Conservation (phyloP, 2,329 filamentous ascomycete genomes). For the Fusarium sp. region DNA sequence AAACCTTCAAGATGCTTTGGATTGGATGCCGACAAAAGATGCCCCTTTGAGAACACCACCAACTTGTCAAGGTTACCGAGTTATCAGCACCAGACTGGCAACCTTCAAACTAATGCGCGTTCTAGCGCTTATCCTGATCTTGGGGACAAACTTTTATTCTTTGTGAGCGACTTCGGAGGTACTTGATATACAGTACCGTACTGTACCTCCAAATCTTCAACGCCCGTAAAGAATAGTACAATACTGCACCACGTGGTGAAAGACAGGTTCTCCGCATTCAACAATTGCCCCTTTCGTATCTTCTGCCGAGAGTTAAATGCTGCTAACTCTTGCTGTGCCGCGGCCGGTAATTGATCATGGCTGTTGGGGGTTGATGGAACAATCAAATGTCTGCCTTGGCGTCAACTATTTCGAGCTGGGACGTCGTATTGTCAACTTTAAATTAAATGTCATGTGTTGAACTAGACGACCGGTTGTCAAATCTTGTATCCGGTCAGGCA, state of each 20-base stretch:
- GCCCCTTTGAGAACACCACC: conserved; percentile 11
- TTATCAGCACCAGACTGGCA: not conserved
- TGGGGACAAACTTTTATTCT: not conserved
- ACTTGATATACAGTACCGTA: not conserved
- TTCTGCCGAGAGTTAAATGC: conserved; percentile 16
- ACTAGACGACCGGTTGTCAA: not conserved
- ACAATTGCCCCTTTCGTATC: conserved; percentile 5
- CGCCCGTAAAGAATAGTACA: not conserved
- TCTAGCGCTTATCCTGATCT: conserved; percentile 28
- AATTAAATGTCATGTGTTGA: conserved; percentile 15
- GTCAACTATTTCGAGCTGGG: not conserved
- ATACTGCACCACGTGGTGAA: conserved; percentile 18
- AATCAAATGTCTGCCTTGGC: conserved; percentile 9
- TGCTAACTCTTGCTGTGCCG: not conserved
- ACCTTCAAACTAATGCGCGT: not conserved
- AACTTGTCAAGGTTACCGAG: not conserved
- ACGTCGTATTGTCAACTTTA: conserved; percentile 5
- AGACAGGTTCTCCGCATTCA: conserved; percentile 26
- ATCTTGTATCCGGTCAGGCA: not conserved
- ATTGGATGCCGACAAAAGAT: conserved; percentile 13
- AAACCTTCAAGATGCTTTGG: not conserved
- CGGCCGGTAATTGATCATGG: conserved; percentile 28
- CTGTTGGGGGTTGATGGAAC: conserved; percentile 3
- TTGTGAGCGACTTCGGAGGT: conserved; percentile 15
- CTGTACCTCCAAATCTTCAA: not conserved